These are phyloP conservation scores for Lepidium sativum DNA, from an alignment of 345 rosid genomes.

Conservation along the genomic window DNA sequence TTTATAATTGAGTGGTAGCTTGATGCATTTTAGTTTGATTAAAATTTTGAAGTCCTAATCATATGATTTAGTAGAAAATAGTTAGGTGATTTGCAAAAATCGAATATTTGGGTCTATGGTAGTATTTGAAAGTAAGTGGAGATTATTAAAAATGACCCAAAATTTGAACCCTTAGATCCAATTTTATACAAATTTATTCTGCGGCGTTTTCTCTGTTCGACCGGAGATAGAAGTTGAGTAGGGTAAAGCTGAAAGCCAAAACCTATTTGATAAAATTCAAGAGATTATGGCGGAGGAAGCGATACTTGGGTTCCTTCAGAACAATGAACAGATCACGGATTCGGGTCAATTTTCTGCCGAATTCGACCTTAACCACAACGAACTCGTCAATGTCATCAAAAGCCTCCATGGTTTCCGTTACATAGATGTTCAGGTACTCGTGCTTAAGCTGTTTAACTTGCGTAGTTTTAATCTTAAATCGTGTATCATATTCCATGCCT, in stretches of 20 bases:
- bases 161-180: neutral
- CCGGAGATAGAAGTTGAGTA: neutral
- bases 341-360: conserved; percentile 60
- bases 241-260: neutral
- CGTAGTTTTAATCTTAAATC: neutral
- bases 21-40: no score
- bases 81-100: no score
- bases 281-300: conserved; percentile 57
- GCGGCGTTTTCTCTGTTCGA: conserved; percentile 1
- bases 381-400: conserved; percentile 58
- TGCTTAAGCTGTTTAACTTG: neutral
- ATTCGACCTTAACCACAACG: conserved; percentile 47
- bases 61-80: no score
- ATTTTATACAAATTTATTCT: neutral
- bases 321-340: conserved; percentile 45
- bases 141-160: neutral
- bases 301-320: conserved; percentile 45
- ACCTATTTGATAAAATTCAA: neutral
- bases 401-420: conserved; percentile 69
- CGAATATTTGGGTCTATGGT: neutral
- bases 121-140: neutral
- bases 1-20: no score
- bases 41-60: no score
- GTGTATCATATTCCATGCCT: neutral
- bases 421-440: conserved; percentile 51